Evolutionary conservation across 352 stramenopile species (phyloP), one percentile per base, ranked within the genome.

Genomic region (Globisporangium mamillatum): DNA sequence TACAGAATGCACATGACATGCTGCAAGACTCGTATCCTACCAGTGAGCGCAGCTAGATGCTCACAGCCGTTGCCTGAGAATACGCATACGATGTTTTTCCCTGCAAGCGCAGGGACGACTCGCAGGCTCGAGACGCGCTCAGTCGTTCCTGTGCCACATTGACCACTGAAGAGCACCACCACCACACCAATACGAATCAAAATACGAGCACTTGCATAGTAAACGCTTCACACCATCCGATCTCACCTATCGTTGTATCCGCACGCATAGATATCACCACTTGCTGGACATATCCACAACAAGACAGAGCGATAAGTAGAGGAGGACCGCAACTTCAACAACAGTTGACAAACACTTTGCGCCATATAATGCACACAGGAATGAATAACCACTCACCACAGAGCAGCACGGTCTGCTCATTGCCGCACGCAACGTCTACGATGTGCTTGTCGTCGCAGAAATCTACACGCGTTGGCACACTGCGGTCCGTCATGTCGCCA

Each of bases 21-120:
- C 12, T 48, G 38, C 14, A 48, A n/a, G 38, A n/a, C 9, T 48
- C 12, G 38, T 14, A 48, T 10, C 36, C 60, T 70, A 95, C 86
- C 84, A 12, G 80, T 89, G 20, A 98, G 67, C 14, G 83, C 90
- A 10, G 94, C 81, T 34, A 96, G 82, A 75, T 98, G 94, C 57
- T 98, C 94, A 67, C 91, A 97, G 38, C 94, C 94, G 68, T 98
- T 98, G 58, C 90, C 94, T 12, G 93, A 91, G 67, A 96, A 92
- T 10, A 98, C 68, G 16, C 92, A 70, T 46, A 75, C 68, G 18
- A 91, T 77, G 52, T 88, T 81, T 67, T 93, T 86, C 38, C 81
- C 82, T 27, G 66, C 75, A 12, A 97, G 76, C 3, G 74, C 77
- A 4, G 77, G 58, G 2, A 97, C 81, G 18, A 86, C 69, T 36